phyloP scores from a whole-genome alignment of 441 rosid genomes.

The Populus hybrid region DNA sequence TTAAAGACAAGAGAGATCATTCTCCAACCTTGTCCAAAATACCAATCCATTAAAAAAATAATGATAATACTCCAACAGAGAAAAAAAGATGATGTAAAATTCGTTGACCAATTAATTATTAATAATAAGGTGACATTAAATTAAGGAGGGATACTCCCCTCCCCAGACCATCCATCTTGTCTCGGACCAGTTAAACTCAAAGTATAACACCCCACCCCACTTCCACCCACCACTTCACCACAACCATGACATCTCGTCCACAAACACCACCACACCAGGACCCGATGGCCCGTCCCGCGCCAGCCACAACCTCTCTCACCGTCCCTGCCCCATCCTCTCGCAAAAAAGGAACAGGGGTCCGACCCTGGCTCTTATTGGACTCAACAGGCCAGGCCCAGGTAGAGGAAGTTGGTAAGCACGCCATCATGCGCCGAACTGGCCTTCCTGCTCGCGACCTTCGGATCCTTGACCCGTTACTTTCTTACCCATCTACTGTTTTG shows the following conservation, averaged over 20 bases:
- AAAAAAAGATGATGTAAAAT: too few relatives aligned
- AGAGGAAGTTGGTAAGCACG: constrained; percentile 69
- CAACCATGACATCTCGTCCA: constrained; percentile 34
- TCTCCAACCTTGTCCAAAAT: too few relatives aligned
- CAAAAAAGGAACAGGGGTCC: constrained; percentile 61
- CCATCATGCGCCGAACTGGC: constrained; percentile 86
- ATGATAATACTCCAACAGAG: too few relatives aligned
- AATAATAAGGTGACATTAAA: too few relatives aligned
- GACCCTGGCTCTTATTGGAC: constrained; percentile 61
- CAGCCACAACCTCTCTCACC: constrained; percentile 9
- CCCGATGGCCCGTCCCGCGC: constrained; percentile 19
- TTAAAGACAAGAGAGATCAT: too few relatives aligned
- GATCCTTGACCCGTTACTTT: constrained; percentile 71
- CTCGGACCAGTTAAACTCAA: too few relatives aligned
- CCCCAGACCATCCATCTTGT: too few relatives aligned
- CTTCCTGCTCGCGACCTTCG: constrained; percentile 88
- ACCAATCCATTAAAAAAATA: too few relatives aligned
- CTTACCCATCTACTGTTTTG: constrained; percentile 76
- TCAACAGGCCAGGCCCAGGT: constrained; percentile 50
- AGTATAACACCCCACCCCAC: neutral
- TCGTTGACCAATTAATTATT: too few relatives aligned
- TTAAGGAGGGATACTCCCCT: too few relatives aligned
- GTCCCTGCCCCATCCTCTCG: constrained; percentile 31
- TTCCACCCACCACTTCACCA: neutral
- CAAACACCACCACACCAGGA: constrained; percentile 23